phyloP scores from a whole-genome alignment of 2,329 filamentous ascomycete genomes.

The Cryphonectria parasitica region DNA sequence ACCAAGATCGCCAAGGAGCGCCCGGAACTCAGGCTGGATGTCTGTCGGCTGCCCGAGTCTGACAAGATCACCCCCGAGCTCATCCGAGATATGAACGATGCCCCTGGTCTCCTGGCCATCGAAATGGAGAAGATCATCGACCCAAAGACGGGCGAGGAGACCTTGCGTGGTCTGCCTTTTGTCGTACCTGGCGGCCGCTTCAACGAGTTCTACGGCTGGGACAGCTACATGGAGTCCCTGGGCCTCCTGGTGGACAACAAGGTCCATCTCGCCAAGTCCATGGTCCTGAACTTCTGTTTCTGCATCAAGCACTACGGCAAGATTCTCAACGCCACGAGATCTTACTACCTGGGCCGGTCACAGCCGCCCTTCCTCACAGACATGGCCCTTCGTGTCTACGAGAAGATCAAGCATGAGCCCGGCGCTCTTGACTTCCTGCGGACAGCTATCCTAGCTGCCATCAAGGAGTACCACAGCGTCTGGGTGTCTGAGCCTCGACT shows the following conservation, averaged over 20 bases:
- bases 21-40: conserved; percentile 86
- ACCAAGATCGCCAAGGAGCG: conserved; percentile 74
- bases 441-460: conserved; percentile 81
- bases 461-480: conserved; percentile 93
- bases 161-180: conserved; percentile 82
- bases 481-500: conserved; percentile 81
- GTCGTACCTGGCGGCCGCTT: conserved; percentile 97
- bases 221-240: conserved; percentile 97
- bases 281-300: conserved; percentile 97
- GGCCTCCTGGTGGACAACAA: conserved; percentile 86
- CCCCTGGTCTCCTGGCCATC: conserved; percentile 86
- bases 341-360: conserved; percentile 92
- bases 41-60: conserved; percentile 71
- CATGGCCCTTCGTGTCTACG: conserved; percentile 92
- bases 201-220: conserved; percentile 98
- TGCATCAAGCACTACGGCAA: conserved; percentile 98
- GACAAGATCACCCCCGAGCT: conserved; percentile 75
- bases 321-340: conserved; percentile 94
- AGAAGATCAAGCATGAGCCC: conserved; percentile 86
- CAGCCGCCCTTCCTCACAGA: conserved; percentile 97
- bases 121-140: conserved; percentile 81
- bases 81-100: conserved; percentile 81
- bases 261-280: conserved; percentile 85
- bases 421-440: conserved; percentile 81
- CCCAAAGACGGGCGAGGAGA: conserved; percentile 68